Conservation (phyloP, 495 filamentous ascomycete species). For the Endocarpon pusillum region DNA sequence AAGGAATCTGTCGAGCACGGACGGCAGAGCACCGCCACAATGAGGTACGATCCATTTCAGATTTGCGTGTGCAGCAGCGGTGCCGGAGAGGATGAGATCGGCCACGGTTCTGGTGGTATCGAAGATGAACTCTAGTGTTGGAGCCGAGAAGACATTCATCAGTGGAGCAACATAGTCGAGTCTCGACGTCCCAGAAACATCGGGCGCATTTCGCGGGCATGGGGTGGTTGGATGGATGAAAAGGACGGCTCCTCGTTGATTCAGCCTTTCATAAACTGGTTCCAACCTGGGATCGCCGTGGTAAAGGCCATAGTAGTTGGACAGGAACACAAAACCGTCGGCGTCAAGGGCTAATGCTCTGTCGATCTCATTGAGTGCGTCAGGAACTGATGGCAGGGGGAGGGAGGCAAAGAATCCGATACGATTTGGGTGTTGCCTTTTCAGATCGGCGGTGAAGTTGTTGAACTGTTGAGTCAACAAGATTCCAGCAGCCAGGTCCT, state of each 20-base stretch:
- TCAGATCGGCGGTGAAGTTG: constrained; percentile 23
- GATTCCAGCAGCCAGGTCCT: constrained; percentile 15
- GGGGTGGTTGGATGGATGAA: constrained; percentile 38
- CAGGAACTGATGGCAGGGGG: constrained; percentile 28
- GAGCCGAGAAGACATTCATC: constrained; percentile 22
- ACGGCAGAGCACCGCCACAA: constrained; percentile 28
- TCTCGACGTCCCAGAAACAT: constrained; percentile 5
- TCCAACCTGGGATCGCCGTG: constrained; percentile 27
- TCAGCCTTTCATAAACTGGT: constrained; percentile 22
- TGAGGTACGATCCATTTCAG: constrained; percentile 34
- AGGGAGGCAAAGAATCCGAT: constrained; percentile 35
- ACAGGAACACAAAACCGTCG: constrained; percentile 31
- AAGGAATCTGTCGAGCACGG: constrained; percentile 25
- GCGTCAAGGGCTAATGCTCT: constrained; percentile 21
- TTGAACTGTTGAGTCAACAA: constrained; percentile 21
- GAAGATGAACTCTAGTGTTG: constrained; percentile 40
- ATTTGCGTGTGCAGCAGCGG: constrained; percentile 22
- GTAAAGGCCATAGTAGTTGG: constrained; percentile 33
- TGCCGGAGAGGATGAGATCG: constrained; percentile 32
- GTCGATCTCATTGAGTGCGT: constrained; percentile 26
- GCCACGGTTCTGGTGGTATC: constrained; percentile 31
- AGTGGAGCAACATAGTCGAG: constrained; percentile 8
- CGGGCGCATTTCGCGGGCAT: constrained; percentile 5
- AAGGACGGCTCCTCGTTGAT: constrained; percentile 17
- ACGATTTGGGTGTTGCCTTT: constrained; percentile 15